Base-by-base conservation (phyloP, 768 basidiomycete species). In the Termitomyces sp. region DNA sequence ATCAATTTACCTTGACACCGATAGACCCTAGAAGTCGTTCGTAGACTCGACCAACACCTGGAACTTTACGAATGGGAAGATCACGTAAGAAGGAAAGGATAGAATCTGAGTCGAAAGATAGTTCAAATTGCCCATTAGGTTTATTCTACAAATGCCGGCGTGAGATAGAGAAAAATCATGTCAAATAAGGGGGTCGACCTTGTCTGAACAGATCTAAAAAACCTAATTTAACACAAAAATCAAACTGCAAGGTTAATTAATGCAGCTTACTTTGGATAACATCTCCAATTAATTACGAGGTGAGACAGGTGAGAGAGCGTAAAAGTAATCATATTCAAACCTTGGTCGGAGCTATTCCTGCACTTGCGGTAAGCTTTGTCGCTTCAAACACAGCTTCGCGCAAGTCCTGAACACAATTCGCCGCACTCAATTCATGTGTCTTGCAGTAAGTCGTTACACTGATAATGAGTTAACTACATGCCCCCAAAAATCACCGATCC, bases 301-400 rank as follows among this genome's bases (percentile, higher is more conserved):
- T 28, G 22, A 40, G 18, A 24, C 40, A 18, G 16, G 14, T 38
- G 38, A 16, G 33, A 26, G 24, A 35, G 9, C 41, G 60, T 52
- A 61, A 62, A 38, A 14, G 63, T 14, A 52, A 62, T 33, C 50
- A 36, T 18, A 16, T 24, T 52, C 82, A 54, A 66, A 94, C 94
- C 79, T 90, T 90, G 72, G 95, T 98, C 1, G 96, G 91, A 0
- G 96, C 94, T 57, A 98, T 94, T 3, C 97, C 97, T 32, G 94
- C 95, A 63, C 92, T 94, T 53, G 91, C 93, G 2, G 97, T 98
- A 51, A 98, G 69, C 54, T 82, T 82, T 3, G 95, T 98, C 71
- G 90, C 90, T 18, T 76, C 76, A 55, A 86, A 78, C 3, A 98
- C 91, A 43, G 76, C 76, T 26, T 77, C 77, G 24, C 97, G 78